Evolutionary conservation across 1,139 yeast species (phyloP), one percentile per base, ranked within the genome.

Genomic region (Nakaseomyces glabratus): DNA sequence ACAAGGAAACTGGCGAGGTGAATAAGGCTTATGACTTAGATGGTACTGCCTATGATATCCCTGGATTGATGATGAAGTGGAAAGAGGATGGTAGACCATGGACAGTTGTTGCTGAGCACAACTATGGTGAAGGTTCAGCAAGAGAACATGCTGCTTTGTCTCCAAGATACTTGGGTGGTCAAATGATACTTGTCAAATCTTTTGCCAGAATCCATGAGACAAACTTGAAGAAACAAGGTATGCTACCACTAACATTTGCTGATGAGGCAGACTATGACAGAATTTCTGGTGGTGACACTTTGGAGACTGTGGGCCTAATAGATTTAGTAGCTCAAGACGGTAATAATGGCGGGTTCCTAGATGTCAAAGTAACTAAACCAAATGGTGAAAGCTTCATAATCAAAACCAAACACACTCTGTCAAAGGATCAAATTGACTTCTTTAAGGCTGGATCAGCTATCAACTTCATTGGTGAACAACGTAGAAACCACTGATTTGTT

Each of bases 41-140:
- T 58, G 95, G 95, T 26, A 69, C 71, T 28, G 70, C 66, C 34
- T 73, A 69, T 56, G 75, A 90, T 14, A 90, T 90, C 47, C 98
- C 98, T n/a, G 97, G 85, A 51, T 71, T 88, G 41, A 88, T 90
- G 97, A 81, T 79, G 62, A 82, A 82, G 58, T 90, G 96, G 96
- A 88, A 88, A 62, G 66, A 73, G 31, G 93, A 84, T 44, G 51
- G 62, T 6, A 73, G 84, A 49, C 93, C 94, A 12, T 90, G 98
- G 98, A 71, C 76, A 45, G 96, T 90, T 33, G 81, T 90, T 44
- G 98, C 96, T 35, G 98, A 88, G 58, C 95, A 90, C 58, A 90
- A 90, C 65, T 90, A 88, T 53, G 98, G 98, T 62, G 98, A 90
- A 68, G 98, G 98, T 46, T 85, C 96, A 37, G 96, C 98, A 16